These are phyloP conservation scores for Mycena galopus DNA, from an alignment of 768 basidiomycete genomes.

Conservation along the genomic window DNA sequence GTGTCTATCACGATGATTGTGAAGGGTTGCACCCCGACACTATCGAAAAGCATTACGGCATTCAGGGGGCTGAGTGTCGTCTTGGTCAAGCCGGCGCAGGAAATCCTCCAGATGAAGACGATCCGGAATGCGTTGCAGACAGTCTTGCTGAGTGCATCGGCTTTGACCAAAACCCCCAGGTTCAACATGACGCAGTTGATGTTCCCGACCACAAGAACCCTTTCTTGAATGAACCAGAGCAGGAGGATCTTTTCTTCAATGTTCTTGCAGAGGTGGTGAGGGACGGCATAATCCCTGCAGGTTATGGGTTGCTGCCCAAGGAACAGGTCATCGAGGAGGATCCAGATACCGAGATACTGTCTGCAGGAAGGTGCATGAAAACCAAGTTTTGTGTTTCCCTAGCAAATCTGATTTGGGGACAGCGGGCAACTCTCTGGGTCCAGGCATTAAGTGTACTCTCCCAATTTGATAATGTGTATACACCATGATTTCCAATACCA, in stretches of 20 bases:
- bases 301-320: background rate
- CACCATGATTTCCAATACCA: too few relatives aligned
- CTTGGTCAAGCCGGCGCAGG: background rate
- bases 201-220: background rate
- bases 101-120: conserved; percentile 12
- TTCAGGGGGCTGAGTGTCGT: background rate
- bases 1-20: conserved; percentile 31
- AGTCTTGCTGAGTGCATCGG: background rate
- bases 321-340: background rate
- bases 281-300: background rate
- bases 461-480: too few relatives aligned
- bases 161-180: background rate
- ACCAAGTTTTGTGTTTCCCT: background rate
- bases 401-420: background rate
- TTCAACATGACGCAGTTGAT: background rate
- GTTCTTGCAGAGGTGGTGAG: background rate
- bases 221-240: background rate
- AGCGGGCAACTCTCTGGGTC: background rate
- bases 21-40: conserved; percentile 33
- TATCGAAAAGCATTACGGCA: conserved; percentile 34
- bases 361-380: background rate
- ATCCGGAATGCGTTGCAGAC: background rate
- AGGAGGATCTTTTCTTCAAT: background rate
- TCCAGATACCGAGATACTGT: background rate
- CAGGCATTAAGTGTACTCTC: background rate